phyloP scores from a whole-genome alignment of 352 stramenopile species.

The Peronospora belbahrii region DNA sequence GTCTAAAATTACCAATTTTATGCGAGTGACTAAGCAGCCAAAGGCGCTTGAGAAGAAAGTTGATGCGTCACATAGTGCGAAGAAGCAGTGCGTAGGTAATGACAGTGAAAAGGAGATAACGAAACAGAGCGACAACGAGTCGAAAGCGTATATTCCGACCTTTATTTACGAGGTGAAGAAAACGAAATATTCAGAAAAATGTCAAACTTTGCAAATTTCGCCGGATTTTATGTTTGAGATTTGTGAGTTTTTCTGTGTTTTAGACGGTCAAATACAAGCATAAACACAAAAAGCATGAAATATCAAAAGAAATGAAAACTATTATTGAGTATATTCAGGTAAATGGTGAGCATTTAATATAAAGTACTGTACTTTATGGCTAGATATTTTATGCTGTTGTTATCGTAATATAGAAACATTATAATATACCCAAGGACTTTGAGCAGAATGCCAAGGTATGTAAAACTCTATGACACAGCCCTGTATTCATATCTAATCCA shows the following conservation, averaged over 20 bases:
- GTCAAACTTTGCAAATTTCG: background rate
- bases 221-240: conserved; percentile 12
- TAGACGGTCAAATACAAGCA: conserved; percentile 52
- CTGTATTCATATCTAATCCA: background rate
- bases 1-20: conserved; percentile 54
- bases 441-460: conserved; percentile 40
- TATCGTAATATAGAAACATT: conserved; percentile 32
- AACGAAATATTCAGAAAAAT: background rate
- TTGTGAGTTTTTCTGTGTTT: background rate
- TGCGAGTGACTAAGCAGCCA: conserved; percentile 59
- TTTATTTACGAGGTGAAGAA: conserved; percentile 49
- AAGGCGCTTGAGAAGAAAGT: conserved; percentile 27
- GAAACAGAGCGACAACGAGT: conserved; percentile 18
- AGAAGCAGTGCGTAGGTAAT: conserved; percentile 7
- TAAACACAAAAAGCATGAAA: conserved; percentile 25
- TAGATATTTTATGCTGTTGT: background rate
- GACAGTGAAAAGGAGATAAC: conserved; percentile 2
- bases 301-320: conserved; percentile 28
- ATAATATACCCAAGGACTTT: conserved; percentile 35
- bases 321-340: conserved; percentile 50
- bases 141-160: conserved; percentile 31
- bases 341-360: background rate
- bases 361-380: no score
- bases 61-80: conserved; percentile 5
- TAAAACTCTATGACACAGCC: background rate